phyloP scores from a whole-genome alignment of 192 early-diverging fungal species.

The Umbelopsis sp. region DNA sequence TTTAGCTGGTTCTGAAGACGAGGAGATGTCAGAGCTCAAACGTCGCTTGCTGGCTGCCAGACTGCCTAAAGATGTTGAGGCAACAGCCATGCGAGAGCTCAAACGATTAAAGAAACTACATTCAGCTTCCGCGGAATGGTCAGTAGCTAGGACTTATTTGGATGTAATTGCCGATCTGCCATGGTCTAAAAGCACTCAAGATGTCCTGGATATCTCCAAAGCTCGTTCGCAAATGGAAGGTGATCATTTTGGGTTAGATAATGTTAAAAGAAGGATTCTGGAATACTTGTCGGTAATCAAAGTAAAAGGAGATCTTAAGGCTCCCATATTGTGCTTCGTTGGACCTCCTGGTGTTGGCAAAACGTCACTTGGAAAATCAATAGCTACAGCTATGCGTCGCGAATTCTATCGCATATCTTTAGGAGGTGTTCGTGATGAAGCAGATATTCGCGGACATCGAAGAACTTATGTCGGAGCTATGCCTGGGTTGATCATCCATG shows the following conservation, averaged over 20 bases:
- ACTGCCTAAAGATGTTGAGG: constrained; percentile 63
- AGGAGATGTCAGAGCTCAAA: constrained; percentile 63
- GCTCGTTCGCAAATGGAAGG: constrained; percentile 71
- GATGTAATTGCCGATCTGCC: constrained; percentile 79
- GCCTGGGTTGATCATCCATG: constrained; percentile 81
- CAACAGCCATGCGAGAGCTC: constrained; percentile 64
- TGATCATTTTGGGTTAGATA: constrained; percentile 80
- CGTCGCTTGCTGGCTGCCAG: constrained; percentile 58
- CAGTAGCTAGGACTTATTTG: constrained; percentile 76
- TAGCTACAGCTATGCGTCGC: constrained; percentile 74
- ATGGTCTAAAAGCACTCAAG: constrained; percentile 64
- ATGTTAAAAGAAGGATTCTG: constrained; percentile 80
- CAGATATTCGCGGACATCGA: constrained; percentile 87
- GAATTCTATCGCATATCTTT: constrained; percentile 84
- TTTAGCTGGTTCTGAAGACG: constrained; percentile 49
- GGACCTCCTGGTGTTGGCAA: constrained; percentile 77
- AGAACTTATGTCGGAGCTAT: constrained; percentile 87
- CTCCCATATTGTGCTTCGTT: constrained; percentile 76
- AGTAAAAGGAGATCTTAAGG: constrained; percentile 69
- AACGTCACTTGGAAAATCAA: constrained; percentile 80
- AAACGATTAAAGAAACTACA: constrained; percentile 71
- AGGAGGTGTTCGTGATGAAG: constrained; percentile 86
- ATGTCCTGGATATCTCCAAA: constrained; percentile 67
- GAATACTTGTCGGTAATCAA: constrained; percentile 87
- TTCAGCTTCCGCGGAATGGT: constrained; percentile 75